Base-by-base conservation (phyloP, 108 stramenopile species). In the Fistulifera pelliculosa region DNA sequence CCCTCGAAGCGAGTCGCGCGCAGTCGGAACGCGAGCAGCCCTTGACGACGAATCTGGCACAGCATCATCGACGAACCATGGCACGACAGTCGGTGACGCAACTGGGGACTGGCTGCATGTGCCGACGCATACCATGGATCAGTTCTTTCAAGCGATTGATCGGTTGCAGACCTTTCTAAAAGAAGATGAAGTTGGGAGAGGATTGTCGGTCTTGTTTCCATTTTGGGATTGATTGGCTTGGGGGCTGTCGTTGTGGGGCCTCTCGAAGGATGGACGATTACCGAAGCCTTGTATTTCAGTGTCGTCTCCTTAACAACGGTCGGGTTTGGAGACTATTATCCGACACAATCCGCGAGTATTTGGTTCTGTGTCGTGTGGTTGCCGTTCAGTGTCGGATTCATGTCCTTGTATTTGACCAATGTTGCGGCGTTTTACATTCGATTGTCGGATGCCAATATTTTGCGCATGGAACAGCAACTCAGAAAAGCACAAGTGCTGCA, bases 351-450 rank as follows among this genome's bases (percentile, higher is more conserved):
- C 17, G 66, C 82, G 1, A 74, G 75, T 44, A 83, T 80, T 3
- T 81, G 72, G 74, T 87, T 89, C 58, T 86, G 85, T 51, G 71
- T 89, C 10, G 65, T 89, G 39, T 89, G 83, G 72, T 65, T 93
- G 49, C 91, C 91, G 0, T 87, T 82, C 11, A 76, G 74, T 17
- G 56, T 93, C 26, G 79, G 81, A 52, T 93, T 93, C 61, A 76
- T 93, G 76, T 74, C 72, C 1, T 62, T 88, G 43, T 87, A 74
- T 52, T 54, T 93, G 49, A 57, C 74, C 2, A 78, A 78, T 28
- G 81, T 93, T 12, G 91, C 91, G 2, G 65, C 80, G 0, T 84
- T 81, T 28, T 93, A 93, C 53, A 87, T 93, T 52, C 78, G 75
- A 14, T 52, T 88, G 25, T 80, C 80, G 56, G 75, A 81, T 27